Evolutionary conservation across 768 basidiomycete genomes (phyloP).

Genomic region (Macrolepiota albuminosa): DNA sequence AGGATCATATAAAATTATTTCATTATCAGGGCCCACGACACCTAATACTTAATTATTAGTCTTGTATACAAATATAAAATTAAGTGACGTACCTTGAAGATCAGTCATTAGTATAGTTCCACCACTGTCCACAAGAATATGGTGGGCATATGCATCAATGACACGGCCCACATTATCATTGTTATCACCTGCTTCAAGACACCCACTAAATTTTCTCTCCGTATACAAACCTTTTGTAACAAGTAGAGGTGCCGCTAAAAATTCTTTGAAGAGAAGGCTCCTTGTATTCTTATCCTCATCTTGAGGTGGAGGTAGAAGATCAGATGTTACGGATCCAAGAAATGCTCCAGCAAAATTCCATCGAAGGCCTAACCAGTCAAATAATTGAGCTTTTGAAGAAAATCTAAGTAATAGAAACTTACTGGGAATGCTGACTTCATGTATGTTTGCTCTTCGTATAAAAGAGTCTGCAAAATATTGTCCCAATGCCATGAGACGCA

Average conservation of each 20-base stretch:
- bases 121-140: neutral
- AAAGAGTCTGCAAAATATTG: conserved; percentile 2
- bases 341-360: neutral
- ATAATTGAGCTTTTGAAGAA: neutral
- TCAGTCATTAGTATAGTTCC: conserved; percentile 1
- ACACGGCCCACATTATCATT: neutral
- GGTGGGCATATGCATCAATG: conserved; percentile 1
- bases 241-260: neutral
- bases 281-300: neutral
- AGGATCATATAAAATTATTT: conserved; percentile 1
- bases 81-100: neutral
- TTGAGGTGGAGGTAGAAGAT: neutral
- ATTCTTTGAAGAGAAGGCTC: neutral
- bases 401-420: neutral
- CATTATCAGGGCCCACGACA: neutral
- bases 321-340: neutral
- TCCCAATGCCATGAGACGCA: neutral
- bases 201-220: conserved; percentile 3
- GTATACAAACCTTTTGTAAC: neutral
- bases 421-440: neutral
- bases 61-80: too few species aligned
- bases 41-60: neutral
- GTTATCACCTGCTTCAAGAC: neutral
- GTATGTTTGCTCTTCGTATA: neutral
- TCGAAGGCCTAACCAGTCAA: neutral